phyloP scores from a whole-genome alignment of 805 yeast species.

The Wickerhamiella brachini region DNA sequence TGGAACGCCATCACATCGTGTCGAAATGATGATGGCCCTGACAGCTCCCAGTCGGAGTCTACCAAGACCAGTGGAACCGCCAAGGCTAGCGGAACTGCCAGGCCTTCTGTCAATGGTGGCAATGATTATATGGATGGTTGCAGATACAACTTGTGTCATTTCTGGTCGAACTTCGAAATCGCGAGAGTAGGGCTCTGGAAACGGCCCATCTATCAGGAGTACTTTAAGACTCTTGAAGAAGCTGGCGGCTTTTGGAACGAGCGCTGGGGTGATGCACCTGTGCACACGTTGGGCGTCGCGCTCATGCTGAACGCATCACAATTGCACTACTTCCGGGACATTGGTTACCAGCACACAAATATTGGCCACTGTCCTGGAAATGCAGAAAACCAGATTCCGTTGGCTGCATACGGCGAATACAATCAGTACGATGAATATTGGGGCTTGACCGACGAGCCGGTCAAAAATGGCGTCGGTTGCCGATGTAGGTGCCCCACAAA shows the following conservation, averaged over 20 bases:
- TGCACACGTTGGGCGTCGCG: slow-evolving; percentile 77
- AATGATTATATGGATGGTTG: slow-evolving; percentile 39
- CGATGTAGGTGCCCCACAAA: slow-evolving; percentile 49
- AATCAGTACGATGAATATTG: slow-evolving; percentile 28
- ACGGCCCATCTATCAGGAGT: slow-evolving; percentile 48
- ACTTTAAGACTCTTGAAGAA: slow-evolving; percentile 53
- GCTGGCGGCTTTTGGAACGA: slow-evolving; percentile 79
- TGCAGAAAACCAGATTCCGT: slow-evolving; percentile 36
- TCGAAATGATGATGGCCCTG: slow-evolving; percentile 14
- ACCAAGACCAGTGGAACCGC: too few relatives aligned
- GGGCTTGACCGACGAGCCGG: slow-evolving; percentile 26
- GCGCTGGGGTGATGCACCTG: slow-evolving; percentile 97
- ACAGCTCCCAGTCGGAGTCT: too few relatives aligned
- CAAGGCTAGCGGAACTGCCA: neutral
- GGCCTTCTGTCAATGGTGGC: neutral
- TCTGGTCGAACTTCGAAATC: slow-evolving; percentile 90
- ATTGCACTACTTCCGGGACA: slow-evolving; percentile 82
- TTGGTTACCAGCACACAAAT: slow-evolving; percentile 57
- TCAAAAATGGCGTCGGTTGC: slow-evolving; percentile 57
- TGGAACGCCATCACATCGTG: slow-evolving; percentile 20
- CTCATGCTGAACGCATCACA: slow-evolving; percentile 55
- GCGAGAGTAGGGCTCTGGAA: slow-evolving; percentile 68
- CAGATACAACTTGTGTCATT: slow-evolving; percentile 69
- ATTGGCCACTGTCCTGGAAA: slow-evolving; percentile 75
- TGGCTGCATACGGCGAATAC: slow-evolving; percentile 25